Conservation (phyloP, 106 monocot species). For the Agapanthus africanus region DNA sequence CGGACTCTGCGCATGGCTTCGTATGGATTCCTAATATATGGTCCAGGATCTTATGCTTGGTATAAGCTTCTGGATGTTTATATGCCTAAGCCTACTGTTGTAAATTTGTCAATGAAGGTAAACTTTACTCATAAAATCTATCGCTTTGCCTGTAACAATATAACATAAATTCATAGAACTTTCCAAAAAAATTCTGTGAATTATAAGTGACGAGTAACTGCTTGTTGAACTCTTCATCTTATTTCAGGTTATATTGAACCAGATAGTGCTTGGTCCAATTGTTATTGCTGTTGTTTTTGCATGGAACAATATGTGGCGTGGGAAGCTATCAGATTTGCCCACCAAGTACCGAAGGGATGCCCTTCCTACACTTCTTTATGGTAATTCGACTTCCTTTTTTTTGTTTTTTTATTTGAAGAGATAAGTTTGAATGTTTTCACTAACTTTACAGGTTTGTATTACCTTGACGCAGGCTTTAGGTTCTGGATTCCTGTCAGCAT, state of each 20-base stretch:
- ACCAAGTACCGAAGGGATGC: conserved; percentile 87
- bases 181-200: conserved; percentile 4
- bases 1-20: conserved; percentile 84
- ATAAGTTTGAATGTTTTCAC: background rate
- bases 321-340: conserved; percentile 65
- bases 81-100: conserved; percentile 61
- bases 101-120: conserved; percentile 73
- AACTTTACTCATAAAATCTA: background rate
- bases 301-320: conserved; percentile 88
- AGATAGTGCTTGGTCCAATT: conserved; percentile 92
- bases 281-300: conserved; percentile 97
- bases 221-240: background rate
- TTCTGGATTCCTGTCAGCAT: conserved; percentile 94
- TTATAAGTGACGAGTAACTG: background rate
- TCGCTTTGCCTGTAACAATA: background rate
- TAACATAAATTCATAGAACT: background rate
- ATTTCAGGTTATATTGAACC: conserved; percentile 80
- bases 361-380: conserved; percentile 80
- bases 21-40: conserved; percentile 91
- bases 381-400: conserved; percentile 19
- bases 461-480: conserved; percentile 62
- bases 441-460: conserved; percentile 9
- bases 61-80: conserved; percentile 72
- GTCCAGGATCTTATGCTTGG: conserved; percentile 90
- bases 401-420: conserved; percentile 4